Percentiles rank a stretch among this genome's conserved stretches.
Conservation (phyloP, 345 rosid genomes). For the Eucalyptus shirleyi region DNA sequence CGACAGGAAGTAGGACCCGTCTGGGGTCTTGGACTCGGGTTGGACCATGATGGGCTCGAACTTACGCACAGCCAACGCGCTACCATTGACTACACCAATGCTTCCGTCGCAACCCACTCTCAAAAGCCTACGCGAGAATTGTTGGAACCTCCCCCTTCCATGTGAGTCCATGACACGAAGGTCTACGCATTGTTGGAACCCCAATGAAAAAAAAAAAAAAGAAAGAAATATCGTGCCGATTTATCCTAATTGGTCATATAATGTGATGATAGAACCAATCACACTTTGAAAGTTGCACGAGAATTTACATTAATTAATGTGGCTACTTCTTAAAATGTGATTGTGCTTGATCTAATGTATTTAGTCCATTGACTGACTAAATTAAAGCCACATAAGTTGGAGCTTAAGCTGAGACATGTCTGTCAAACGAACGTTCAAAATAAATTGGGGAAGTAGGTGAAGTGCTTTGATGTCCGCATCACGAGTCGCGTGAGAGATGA, state of each 20-base stretch:
- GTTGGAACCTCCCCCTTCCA: too few relatives aligned
- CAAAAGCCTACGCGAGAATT: not conserved
- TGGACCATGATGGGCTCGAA: not conserved
- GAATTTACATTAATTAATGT: not conserved
- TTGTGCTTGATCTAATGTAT: not conserved
- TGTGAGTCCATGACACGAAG: not conserved
- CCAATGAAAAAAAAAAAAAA: too few relatives aligned
- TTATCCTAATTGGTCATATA: not conserved
- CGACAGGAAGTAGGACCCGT: not conserved
- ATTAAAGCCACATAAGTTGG: not conserved
- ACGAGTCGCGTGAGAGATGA: not conserved
- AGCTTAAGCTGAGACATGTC: not conserved
- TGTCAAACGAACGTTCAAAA: not conserved
- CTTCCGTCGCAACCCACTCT: too few relatives aligned
- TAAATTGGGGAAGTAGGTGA: not conserved
- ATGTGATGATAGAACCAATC: not conserved
- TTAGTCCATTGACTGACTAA: not conserved
- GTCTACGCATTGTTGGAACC: too few relatives aligned
- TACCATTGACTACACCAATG: not conserved
- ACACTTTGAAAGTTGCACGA: not conserved
- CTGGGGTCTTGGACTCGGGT: not conserved
- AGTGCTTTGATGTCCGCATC: not conserved
- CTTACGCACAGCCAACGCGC: not conserved
- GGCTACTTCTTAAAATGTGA: not conserved
- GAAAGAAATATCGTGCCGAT: not conserved